Conservation (phyloP, 768 basidiomycete species). For the Mycena rebaudengoi region DNA sequence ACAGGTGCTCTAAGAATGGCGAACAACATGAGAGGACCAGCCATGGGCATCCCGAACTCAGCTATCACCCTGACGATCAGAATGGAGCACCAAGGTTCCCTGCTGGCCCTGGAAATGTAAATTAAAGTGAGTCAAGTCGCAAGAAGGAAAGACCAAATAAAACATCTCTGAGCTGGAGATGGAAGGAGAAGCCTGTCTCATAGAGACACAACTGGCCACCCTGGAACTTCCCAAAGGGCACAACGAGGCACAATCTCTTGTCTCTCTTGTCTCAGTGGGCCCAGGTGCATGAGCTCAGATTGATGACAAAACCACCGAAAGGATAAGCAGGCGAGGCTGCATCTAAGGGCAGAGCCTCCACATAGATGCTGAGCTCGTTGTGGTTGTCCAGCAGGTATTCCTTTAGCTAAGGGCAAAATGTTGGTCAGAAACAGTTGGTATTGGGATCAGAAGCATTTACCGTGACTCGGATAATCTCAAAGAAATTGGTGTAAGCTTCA, state of each 20-base stretch:
- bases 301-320: conserved; percentile 35
- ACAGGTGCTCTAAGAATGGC: background rate
- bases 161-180: conserved; percentile 16
- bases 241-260: conserved; percentile 31
- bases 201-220: conserved; percentile 30
- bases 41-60: background rate
- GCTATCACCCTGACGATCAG: background rate
- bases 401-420: conserved; percentile 24
- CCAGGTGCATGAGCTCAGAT: conserved; percentile 30
- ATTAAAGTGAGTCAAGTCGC: conserved; percentile 16
- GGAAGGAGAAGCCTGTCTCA: conserved; percentile 27
- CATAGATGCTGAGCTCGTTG: conserved; percentile 23
- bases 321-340: conserved; percentile 26
- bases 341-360: conserved; percentile 25
- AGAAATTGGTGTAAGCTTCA: background rate
- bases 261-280: conserved; percentile 33
- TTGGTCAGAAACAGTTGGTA: background rate
- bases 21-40: background rate
- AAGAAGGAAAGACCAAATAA: background rate
- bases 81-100: conserved; percentile 16
- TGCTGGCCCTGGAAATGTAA: conserved; percentile 3
- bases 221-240: conserved; percentile 26
- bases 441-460: background rate
- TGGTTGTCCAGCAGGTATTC: conserved; percentile 29
- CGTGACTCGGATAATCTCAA: background rate